Conservation (phyloP, 345 rosid genomes). For the Brassica incana region DNA sequence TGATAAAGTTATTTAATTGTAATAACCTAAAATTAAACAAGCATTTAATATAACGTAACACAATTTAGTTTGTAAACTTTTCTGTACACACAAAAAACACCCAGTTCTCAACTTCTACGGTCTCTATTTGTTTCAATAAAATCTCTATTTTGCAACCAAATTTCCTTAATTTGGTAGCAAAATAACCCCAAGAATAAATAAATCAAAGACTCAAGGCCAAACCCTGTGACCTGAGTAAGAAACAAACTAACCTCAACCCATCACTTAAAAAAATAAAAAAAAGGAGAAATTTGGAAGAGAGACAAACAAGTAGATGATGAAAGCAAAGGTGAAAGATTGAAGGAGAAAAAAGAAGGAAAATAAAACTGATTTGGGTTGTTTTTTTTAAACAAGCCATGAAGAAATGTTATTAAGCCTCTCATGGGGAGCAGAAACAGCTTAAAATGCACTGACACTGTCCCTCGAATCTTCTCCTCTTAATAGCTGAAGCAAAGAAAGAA, state of each 20-base stretch:
- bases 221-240: constrained; percentile 33
- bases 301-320: constrained; percentile 27
- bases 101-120: constrained; percentile 19
- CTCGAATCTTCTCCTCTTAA: constrained; percentile 38
- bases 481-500: constrained; percentile 33
- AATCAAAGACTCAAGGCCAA: constrained; percentile 41
- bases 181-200: constrained; percentile 40
- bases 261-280: background rate
- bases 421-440: constrained; percentile 87
- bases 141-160: constrained; percentile 25
- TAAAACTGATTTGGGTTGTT: constrained; percentile 26
- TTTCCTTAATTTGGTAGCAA: constrained; percentile 34
- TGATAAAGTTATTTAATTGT: background rate
- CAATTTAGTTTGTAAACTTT: constrained; percentile 23
- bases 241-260: constrained; percentile 34
- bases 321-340: constrained; percentile 19
- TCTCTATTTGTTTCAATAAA: background rate
- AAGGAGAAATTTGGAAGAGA: background rate
- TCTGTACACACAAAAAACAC: constrained; percentile 15
- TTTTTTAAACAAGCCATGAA: constrained; percentile 38
- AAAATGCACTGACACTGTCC: constrained; percentile 88
- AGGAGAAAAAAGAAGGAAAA: constrained; percentile 8
- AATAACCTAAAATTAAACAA: background rate
- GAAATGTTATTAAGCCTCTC: constrained; percentile 37
- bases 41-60: background rate